Percentiles rank a stretch among this genome's conserved stretches.
Conservation (phyloP, 352 stramenopile species). For the Pythium grandisporangium region DNA sequence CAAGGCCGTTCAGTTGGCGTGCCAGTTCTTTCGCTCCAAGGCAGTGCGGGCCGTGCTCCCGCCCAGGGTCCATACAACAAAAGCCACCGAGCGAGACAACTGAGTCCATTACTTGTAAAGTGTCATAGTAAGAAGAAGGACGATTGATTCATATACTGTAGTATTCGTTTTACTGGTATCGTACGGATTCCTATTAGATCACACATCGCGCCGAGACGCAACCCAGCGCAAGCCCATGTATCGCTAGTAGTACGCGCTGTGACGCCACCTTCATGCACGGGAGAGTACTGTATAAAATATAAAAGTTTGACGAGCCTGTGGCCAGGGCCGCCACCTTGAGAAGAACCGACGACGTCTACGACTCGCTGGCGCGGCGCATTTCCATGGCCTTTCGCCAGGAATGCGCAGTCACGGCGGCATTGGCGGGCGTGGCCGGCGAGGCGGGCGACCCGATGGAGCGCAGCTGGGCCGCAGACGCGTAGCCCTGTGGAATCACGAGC, state of each 20-base stretch:
- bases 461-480: slow-evolving; percentile 8
- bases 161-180: slow-evolving; percentile 1
- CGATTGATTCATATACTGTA: background rate
- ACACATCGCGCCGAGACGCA: too few species aligned
- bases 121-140: too few species aligned
- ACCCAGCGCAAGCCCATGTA: too few species aligned
- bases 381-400: slow-evolving; percentile 30
- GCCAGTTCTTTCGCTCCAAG: slow-evolving; percentile 34
- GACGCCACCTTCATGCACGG: too few species aligned
- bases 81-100: too few species aligned
- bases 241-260: too few species aligned
- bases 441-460: slow-evolving; percentile 4
- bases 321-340: too few species aligned
- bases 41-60: slow-evolving; percentile 1
- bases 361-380: slow-evolving; percentile 23
- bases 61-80: too few species aligned
- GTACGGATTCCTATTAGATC: slow-evolving; percentile 11
- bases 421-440: background rate
- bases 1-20: slow-evolving; percentile 40
- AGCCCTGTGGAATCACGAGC: slow-evolving; percentile 36
- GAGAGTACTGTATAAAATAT: too few species aligned
- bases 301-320: too few species aligned
- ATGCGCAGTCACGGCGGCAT: too few species aligned
- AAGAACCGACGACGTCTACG: slow-evolving; percentile 4
- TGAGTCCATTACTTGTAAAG: too few species aligned